These are phyloP conservation scores for Heliocybe sulcata DNA, from an alignment of 1,284 basidiomycete species.

Conservation along the genomic window DNA sequence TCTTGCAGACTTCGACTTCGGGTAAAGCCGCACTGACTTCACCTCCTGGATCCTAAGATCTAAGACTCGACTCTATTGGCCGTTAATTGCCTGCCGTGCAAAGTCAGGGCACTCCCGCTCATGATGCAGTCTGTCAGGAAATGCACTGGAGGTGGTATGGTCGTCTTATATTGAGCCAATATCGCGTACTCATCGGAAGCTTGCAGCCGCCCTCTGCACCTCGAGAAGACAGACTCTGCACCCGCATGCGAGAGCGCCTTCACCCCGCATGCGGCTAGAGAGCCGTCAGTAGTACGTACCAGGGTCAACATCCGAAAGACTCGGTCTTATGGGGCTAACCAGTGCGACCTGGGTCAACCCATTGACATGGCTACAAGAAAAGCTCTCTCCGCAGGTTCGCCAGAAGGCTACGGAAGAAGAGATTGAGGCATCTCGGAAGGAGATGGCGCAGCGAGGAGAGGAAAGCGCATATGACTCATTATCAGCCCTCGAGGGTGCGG, in stretches of 20 bases:
- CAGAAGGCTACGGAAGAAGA: constrained; percentile 40
- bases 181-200: constrained; percentile 4
- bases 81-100: constrained; percentile 6
- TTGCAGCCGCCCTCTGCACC: neutral
- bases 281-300: neutral
- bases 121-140: constrained; percentile 27
- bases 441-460: constrained; percentile 43
- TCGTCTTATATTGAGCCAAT: constrained; percentile 4
- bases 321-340: constrained; percentile 12
- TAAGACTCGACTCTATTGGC: neutral
- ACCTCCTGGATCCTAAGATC: no score
- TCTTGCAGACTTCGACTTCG: neutral
- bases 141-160: constrained; percentile 20
- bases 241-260: neutral
- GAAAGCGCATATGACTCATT: constrained; percentile 49
- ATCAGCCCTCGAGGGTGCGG: constrained; percentile 13
- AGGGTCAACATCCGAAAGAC: neutral
- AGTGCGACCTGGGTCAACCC: constrained; percentile 36
- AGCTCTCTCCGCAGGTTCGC: constrained; percentile 41
- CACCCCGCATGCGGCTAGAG: neutral
- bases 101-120: constrained; percentile 5
- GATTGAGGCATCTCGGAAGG: constrained; percentile 43
- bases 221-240: neutral
- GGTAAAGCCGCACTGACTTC: neutral
- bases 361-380: constrained; percentile 56